phyloP scores from a whole-genome alignment of 345 rosid species.

The Triadica sebifera region DNA sequence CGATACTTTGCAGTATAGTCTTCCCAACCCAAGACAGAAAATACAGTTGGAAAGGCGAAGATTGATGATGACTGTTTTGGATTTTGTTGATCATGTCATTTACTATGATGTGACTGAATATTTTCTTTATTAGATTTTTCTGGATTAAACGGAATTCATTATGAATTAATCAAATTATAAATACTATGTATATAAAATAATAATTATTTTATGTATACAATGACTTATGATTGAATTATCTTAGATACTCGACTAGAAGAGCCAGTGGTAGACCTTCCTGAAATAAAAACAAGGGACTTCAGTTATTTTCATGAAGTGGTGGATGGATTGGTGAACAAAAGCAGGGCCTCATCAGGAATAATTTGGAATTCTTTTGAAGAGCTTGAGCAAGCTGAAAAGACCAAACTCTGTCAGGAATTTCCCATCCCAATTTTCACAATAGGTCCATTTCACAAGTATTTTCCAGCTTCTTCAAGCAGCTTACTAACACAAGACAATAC shows the following conservation, averaged over 20 bases:
- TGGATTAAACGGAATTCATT: no score
- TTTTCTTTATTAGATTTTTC: no score
- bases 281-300: constrained; percentile 15
- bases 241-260: constrained; percentile 15
- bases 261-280: constrained; percentile 42
- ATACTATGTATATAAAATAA: no score
- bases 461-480: constrained; percentile 20
- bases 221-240: no score
- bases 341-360: constrained; percentile 29
- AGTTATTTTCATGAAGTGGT: constrained; percentile 11
- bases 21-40: no score
- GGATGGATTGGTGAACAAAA: constrained; percentile 12
- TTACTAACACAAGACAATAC: constrained; percentile 33
- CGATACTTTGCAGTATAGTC: no score
- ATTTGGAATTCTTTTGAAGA: constrained; percentile 33
- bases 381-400: constrained; percentile 23
- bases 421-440: constrained; percentile 27
- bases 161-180: no score
- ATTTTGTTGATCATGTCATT: no score
- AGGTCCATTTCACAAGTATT: constrained; percentile 41
- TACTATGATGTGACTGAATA: no score
- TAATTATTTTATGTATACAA: no score
- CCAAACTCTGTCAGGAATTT: constrained; percentile 2
- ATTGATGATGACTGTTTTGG: no score
- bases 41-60: no score